Percentiles rank a stretch among this genome's conserved stretches.
These are phyloP conservation scores for Phytophthora pistaciae DNA, from an alignment of 352 stramenopile genomes.

Conservation along the genomic window DNA sequence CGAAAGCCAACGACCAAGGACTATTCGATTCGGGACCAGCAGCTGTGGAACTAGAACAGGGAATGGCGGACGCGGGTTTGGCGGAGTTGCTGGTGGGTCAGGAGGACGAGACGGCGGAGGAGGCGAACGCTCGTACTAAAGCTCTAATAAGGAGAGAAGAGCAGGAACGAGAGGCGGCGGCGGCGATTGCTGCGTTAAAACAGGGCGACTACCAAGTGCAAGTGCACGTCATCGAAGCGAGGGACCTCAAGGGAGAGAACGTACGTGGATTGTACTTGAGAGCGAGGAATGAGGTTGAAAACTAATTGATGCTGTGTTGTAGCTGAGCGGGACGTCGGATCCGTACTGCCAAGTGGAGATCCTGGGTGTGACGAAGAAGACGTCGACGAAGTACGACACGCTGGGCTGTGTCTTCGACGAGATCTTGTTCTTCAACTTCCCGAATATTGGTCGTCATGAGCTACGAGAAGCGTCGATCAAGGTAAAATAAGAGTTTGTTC, in stretches of 20 bases:
- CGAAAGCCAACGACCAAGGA: conserved; percentile 61
- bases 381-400: conserved; percentile 81
- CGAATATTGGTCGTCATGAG: conserved; percentile 80
- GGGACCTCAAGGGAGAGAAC: conserved; percentile 91
- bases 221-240: conserved; percentile 88
- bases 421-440: conserved; percentile 91
- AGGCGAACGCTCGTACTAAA: conserved; percentile 42
- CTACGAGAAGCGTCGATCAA: conserved; percentile 77
- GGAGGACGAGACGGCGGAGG: conserved; percentile 83
- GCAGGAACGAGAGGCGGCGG: conserved; percentile 59
- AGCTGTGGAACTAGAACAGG: conserved; percentile 21
- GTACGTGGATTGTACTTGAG: conserved; percentile 37
- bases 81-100: conserved; percentile 60
- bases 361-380: conserved; percentile 76
- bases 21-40: conserved; percentile 28
- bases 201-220: conserved; percentile 88
- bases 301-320: not conserved
- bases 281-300: not conserved
- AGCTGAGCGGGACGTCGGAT: conserved; percentile 90
- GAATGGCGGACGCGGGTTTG: conserved; percentile 10
- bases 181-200: conserved; percentile 56
- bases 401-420: conserved; percentile 93
- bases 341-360: conserved; percentile 89
- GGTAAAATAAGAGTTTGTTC: conserved; percentile 25
- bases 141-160: conserved; percentile 50